Conservation (phyloP, 441 rosid genomes). For the Cnidoscolus chayamansa region DNA sequence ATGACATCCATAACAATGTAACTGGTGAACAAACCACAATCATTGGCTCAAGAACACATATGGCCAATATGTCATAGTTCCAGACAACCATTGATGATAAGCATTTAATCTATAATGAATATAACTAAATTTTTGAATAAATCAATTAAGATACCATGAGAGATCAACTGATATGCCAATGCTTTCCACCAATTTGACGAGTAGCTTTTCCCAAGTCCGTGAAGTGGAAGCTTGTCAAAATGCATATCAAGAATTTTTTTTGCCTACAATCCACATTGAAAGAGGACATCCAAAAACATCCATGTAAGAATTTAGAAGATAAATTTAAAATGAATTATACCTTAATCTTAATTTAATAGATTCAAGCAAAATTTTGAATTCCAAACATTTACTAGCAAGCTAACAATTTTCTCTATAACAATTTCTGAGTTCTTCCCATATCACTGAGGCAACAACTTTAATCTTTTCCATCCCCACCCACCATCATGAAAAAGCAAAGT, state of each 20-base stretch:
- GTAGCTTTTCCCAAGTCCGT: slow-evolving; percentile 49
- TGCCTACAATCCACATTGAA: slow-evolving; percentile 28
- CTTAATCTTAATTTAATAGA: slow-evolving; percentile 7
- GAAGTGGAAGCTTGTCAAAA: slow-evolving; percentile 50
- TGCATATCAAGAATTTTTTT: slow-evolving; percentile 40
- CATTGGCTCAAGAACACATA: background rate
- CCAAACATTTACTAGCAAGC: background rate
- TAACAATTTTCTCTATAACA: background rate
- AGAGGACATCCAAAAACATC: slow-evolving; percentile 12
- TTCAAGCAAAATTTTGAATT: background rate
- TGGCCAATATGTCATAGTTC: background rate
- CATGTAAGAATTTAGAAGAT: slow-evolving; percentile 9
- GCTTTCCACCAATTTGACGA: slow-evolving; percentile 53
- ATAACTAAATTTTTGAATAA: background rate
- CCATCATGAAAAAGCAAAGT: background rate
- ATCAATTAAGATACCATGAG: slow-evolving; percentile 29
- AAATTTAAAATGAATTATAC: slow-evolving; percentile 2
- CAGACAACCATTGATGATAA: background rate
- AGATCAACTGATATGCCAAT: slow-evolving; percentile 40
- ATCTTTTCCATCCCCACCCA: slow-evolving; percentile 3
- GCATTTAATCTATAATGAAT: background rate
- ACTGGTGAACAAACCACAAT: background rate
- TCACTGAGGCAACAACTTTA: slow-evolving; percentile 1
- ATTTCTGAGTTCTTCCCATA: background rate
- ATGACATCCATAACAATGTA: background rate